Conservation (phyloP, 2,329 filamentous ascomycete species). For the Fusarium mangiferae region DNA sequence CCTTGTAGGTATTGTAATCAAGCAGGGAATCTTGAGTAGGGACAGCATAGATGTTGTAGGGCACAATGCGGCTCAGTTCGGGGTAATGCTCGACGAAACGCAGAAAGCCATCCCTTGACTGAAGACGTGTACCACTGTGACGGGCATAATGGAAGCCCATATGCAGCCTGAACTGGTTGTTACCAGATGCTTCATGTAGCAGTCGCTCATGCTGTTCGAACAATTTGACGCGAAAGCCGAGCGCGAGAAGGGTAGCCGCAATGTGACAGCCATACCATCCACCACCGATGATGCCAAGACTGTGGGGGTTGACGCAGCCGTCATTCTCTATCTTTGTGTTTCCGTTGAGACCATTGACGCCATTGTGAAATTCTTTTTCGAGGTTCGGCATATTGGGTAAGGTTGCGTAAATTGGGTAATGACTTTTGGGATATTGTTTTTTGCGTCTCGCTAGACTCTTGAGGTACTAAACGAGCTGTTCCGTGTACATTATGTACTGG, state of each 20-base stretch:
- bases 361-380: not conserved
- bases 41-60: not conserved
- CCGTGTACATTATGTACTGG: not conserved
- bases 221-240: not conserved
- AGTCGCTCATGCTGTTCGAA: conserved; percentile 3
- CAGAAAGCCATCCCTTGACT: not conserved
- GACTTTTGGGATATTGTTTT: not conserved
- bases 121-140: not conserved
- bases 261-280: conserved; percentile 11
- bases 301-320: not conserved
- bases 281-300: not conserved
- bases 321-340: not conserved
- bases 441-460: not conserved
- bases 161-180: conserved; percentile 5
- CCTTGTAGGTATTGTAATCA: not conserved
- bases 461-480: not conserved
- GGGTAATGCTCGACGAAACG: conserved; percentile 1
- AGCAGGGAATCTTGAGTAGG: not conserved
- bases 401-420: not conserved
- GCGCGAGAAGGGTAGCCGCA: not conserved
- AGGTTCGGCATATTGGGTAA: not conserved
- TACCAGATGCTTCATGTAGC: conserved; percentile 4
- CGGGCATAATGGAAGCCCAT: conserved; percentile 9
- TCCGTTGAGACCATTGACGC: not conserved
- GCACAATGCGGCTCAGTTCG: not conserved